These are phyloP conservation scores for Pontederia crassipes DNA, from an alignment of 176 grass and related monocot species.

Conservation along the genomic window DNA sequence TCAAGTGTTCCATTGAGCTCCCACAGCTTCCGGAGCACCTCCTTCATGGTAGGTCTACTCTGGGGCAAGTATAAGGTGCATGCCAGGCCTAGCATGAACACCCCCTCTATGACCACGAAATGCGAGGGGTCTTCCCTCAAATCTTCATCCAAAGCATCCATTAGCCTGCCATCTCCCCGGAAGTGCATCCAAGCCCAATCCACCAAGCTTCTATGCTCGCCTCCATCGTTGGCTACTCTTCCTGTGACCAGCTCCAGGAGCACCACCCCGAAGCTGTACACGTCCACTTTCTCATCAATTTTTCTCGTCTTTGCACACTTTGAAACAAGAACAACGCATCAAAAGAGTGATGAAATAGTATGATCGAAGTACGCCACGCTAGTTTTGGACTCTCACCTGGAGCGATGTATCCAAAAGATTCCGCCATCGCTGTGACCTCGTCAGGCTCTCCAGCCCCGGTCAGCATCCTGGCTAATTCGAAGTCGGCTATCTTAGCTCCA, in stretches of 20 bases:
- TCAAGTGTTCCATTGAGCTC: neutral
- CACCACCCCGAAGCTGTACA: constrained; percentile 74
- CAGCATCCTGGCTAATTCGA: constrained; percentile 46
- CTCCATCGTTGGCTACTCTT: constrained; percentile 26
- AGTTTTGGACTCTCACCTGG: too few relatives aligned
- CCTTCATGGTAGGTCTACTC: constrained; percentile 6
- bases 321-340: constrained; percentile 3
- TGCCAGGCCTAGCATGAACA: too few relatives aligned
- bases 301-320: constrained; percentile 26
- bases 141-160: constrained; percentile 28
- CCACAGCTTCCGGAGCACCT: neutral
- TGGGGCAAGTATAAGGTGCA: constrained; percentile 23
- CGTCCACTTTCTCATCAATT: constrained; percentile 63
- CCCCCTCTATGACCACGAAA: neutral
- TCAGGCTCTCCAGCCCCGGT: constrained; percentile 31
- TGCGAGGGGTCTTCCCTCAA: constrained; percentile 13
- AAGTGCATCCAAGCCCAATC: constrained; percentile 41
- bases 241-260: constrained; percentile 50
- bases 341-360: neutral
- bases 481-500: too few relatives aligned
- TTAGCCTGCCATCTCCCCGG: neutral
- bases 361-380: too few relatives aligned
- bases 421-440: constrained; percentile 22
- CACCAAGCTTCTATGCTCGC: constrained; percentile 19
- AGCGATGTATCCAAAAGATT: constrained; percentile 75